These are phyloP conservation scores for Acer saccharum DNA, from an alignment of 345 rosid genomes.

Conservation along the genomic window DNA sequence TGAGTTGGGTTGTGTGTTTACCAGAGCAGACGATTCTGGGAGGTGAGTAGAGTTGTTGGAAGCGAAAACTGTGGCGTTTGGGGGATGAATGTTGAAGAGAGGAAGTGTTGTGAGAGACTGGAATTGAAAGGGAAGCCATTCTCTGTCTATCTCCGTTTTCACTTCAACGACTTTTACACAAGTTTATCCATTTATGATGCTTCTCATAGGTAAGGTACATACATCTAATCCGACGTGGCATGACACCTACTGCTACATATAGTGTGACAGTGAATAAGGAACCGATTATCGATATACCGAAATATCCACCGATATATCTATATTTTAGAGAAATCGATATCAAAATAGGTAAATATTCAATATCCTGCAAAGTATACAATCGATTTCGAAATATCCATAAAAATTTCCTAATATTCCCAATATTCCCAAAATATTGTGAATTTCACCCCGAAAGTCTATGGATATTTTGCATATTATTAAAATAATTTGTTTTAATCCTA, in stretches of 20 bases:
- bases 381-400: no score
- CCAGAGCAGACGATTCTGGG: slow-evolving; percentile 53
- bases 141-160: neutral
- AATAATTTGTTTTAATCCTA: no score
- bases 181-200: slow-evolving; percentile 36
- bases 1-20: slow-evolving; percentile 14
- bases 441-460: no score
- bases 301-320: no score
- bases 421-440: no score
- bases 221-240: slow-evolving; percentile 41
- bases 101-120: slow-evolving; percentile 29
- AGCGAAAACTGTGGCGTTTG: slow-evolving; percentile 21
- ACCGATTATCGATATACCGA: no score
- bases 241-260: slow-evolving; percentile 7
- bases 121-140: slow-evolving; percentile 57
- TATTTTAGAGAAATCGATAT: no score
- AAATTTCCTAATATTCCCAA: no score
- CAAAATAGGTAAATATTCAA: no score
- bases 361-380: no score
- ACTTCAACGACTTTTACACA: neutral
- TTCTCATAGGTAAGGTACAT: neutral
- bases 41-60: slow-evolving; percentile 29
- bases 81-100: slow-evolving; percentile 22
- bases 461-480: no score
- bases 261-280: no score